Conservation (phyloP, 495 filamentous ascomycete species). For the Aspergillus leporis region DNA sequence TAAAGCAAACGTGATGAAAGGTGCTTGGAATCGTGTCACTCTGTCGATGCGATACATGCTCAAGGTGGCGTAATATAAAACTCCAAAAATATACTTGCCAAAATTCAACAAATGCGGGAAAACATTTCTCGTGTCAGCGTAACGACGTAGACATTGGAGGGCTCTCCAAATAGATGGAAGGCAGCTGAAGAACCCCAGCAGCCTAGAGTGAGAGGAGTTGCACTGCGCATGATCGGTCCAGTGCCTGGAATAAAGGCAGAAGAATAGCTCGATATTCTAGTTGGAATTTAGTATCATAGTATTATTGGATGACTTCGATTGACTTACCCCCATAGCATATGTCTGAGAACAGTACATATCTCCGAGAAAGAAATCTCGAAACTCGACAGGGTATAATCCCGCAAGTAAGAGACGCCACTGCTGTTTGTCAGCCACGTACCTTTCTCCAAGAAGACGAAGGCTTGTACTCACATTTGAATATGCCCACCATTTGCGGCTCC, state of each 20-base stretch:
- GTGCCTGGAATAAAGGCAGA: constrained; percentile 80
- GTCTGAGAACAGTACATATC: constrained; percentile 97
- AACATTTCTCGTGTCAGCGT: constrained; percentile 76
- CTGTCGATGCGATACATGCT: constrained; percentile 79
- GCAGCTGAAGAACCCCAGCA: constrained; percentile 83
- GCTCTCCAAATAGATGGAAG: constrained; percentile 86
- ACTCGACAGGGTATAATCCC: constrained; percentile 90
- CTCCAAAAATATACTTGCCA: constrained; percentile 86
- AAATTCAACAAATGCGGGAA: constrained; percentile 94
- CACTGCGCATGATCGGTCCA: constrained; percentile 75
- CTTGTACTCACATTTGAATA: constrained; percentile 72
- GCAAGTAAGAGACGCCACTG: constrained; percentile 84
- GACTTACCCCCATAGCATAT: constrained; percentile 81
- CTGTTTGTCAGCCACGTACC: constrained; percentile 22
- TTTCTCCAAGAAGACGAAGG: background rate
- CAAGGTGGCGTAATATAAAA: constrained; percentile 72
- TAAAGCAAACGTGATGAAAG: constrained; percentile 77
- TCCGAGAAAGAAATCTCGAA: constrained; percentile 94
- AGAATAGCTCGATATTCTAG: constrained; percentile 87
- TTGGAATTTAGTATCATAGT: constrained; percentile 23
- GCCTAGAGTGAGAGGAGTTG: constrained; percentile 80
- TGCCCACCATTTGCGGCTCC: constrained; percentile 76
- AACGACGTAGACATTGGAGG: constrained; percentile 88
- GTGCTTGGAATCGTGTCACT: constrained; percentile 51
- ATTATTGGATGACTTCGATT: background rate